Evolutionary conservation across 352 stramenopile genomes (phyloP).

Genomic region (Globisporangium nagaii): DNA sequence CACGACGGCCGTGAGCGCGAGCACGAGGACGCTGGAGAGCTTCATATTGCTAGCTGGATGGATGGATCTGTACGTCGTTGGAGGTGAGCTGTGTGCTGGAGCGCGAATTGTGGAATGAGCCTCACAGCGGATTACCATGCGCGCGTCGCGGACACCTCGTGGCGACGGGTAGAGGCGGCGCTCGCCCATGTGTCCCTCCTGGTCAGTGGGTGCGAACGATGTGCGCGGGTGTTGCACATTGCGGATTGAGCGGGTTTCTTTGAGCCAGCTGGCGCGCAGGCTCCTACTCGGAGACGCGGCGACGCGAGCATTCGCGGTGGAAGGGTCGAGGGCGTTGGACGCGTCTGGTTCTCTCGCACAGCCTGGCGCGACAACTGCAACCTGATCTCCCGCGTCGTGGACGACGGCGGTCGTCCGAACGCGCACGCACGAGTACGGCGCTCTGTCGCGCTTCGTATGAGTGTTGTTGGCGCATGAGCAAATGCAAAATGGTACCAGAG

Average conservation of each 20-base stretch:
- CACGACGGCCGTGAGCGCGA: neutral
- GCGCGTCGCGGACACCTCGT: neutral
- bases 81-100: neutral
- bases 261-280: constrained; percentile 4
- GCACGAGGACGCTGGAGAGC: constrained; percentile 2
- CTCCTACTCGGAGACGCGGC: too few relatives aligned
- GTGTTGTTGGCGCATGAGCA: too few relatives aligned
- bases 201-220: too few relatives aligned
- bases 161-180: too few relatives aligned
- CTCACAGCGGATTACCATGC: neutral
- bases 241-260: too few relatives aligned
- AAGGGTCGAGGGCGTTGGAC: neutral
- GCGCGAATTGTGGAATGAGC: constrained; percentile 5
- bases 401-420: too few relatives aligned
- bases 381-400: neutral
- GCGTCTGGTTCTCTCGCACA: neutral
- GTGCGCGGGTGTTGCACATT: neutral
- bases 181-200: too few relatives aligned
- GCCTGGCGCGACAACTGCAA: neutral
- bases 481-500: too few relatives aligned
- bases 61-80: neutral
- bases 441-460: too few relatives aligned
- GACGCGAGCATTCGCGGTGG: neutral
- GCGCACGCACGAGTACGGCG: too few relatives aligned
- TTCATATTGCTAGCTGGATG: constrained; percentile 2